Base-by-base conservation (phyloP, 2,329 filamentous ascomycete genomes). In the Curvularia sp. region DNA sequence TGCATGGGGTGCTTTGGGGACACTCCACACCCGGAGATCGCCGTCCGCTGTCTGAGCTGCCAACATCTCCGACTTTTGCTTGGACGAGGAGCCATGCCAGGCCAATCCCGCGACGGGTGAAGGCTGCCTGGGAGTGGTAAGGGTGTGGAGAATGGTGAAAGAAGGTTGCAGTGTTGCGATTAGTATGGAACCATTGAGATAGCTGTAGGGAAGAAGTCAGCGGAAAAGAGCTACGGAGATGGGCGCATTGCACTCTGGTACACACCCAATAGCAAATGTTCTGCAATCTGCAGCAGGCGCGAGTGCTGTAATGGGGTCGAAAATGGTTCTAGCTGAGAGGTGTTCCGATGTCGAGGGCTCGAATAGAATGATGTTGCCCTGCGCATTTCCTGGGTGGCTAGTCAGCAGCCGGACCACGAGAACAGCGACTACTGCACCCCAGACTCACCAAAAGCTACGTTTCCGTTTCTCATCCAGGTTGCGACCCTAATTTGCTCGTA, bases 41-140 rank as follows among this genome's bases (percentile, higher is more conserved):
- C 95, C 94, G 73, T 97, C 93, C 51, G 90, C 86, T 3, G 92
- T 95, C 78, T 98, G 94, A 8, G 93, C 91, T 1, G 94, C 94
- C 70, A 99, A 82, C 95, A 99, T 99, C 72, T 98, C 94, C 0
- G 95, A 97, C 79, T 96, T 97, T 77, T 97, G 93, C 66, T 93
- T 92, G 0, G 93, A 90, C 0, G 95, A 97, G 0, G 95, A 97
- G 38, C 94, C 93, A 82, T 99, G 95, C 95, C 95, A 99, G 58
- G 92, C 87, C 20, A 99, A 80, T 8, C 88, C 91, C 4, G 93
- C 88, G 50, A 99, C 93, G 2, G 92, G 90, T 0, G 94, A 97
- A 1, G 95, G 94, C 1, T 87, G 86, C 68, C 92, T 85, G 0
- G 90, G 90, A 0, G 92, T 96, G 49, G 89, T 93, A 64, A 99